Evolutionary conservation across 2,329 filamentous ascomycete genomes (phyloP), one percentile per base, ranked within the genome.

Genomic region (Xylariaceae sp.): DNA sequence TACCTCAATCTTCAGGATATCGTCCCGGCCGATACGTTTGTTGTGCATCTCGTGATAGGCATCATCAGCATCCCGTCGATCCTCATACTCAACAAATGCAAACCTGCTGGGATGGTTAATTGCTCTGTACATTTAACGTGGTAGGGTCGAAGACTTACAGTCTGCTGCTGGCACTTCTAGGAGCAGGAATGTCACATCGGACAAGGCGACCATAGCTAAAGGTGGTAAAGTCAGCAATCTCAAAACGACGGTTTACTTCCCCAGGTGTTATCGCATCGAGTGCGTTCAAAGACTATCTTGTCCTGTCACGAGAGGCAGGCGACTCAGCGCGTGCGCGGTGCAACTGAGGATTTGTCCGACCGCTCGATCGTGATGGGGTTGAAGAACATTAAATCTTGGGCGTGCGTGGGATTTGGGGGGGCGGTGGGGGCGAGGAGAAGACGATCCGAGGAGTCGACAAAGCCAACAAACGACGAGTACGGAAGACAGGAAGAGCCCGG

Each of bases 1-100:
- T 69, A 95, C 92, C 78, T 98, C 92, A 52, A 98, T 97, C 73
- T 98, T 98, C 69, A 98, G 64, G 44, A 95, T 71, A 59, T 98
- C 92, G 61, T 98, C 92, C 48, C 90, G 84, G 33, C 88, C 89
- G 55, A 98, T 88, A 52, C 90, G 88, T 79, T 96, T 96, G 74
- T 97, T 97, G 63, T 98, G 92, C 92, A 98, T 98, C 71, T 98
- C 92, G 65, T 98, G 88, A 64, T 98, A 98, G 33, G 92, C 92
- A 70, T 98, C 92, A 65, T 98, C 92, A 50, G 92, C 89, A 73
- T 98, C 92, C 55, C 92, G 89, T 57, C 90, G 87, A 65, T 89
- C 94, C 72, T 98, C 92, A 66, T 98, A 98, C 69, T 98, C 92
- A 50, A 98, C 92, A 64, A 98, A 98, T 26, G 92, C 92, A 65